Percentiles rank a stretch among this genome's conserved stretches.
Conservation (phyloP, 305 asterid genomes). For the Fraxinus paxiana region DNA sequence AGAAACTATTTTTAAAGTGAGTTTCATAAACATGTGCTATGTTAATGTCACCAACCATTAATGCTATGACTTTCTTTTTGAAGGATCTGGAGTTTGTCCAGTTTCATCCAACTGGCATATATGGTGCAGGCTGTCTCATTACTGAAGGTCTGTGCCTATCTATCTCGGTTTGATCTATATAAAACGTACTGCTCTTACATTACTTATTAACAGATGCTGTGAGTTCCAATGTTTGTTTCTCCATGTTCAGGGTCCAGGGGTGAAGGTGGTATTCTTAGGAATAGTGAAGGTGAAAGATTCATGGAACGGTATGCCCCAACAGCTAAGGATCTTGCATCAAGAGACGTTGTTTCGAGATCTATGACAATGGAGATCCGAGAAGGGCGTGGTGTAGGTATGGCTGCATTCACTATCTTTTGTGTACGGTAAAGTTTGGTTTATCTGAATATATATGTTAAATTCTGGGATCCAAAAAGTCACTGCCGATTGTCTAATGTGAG, state of each 20-base stretch:
- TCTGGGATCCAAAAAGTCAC: neutral
- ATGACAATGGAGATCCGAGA: constrained; percentile 99
- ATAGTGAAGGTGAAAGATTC: constrained; percentile 98
- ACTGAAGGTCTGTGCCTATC: constrained; percentile 69
- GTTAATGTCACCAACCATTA: constrained; percentile 14
- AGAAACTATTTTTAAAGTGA: neutral
- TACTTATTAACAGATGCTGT: neutral
- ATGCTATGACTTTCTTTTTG: constrained; percentile 23
- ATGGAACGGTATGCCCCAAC: constrained; percentile 99
- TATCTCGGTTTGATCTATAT: neutral
- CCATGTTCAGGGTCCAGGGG: constrained; percentile 80
- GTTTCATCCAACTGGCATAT: constrained; percentile 96
- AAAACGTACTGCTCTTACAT: neutral
- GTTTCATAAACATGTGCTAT: neutral
- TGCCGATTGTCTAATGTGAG: neutral
- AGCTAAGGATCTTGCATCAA: constrained; percentile 99
- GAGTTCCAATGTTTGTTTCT: constrained; percentile 4
- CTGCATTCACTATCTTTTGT: neutral
- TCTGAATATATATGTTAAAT: neutral
- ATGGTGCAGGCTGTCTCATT: constrained; percentile 99
- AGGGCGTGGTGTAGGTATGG: constrained; percentile 98
- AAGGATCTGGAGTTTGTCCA: constrained; percentile 97
- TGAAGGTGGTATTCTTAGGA: constrained; percentile 99
- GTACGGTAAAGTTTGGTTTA: constrained; percentile 7
- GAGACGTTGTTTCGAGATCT: constrained; percentile 98